Conservation (phyloP, 768 basidiomycete genomes). For the Leccinellum luteum region DNA sequence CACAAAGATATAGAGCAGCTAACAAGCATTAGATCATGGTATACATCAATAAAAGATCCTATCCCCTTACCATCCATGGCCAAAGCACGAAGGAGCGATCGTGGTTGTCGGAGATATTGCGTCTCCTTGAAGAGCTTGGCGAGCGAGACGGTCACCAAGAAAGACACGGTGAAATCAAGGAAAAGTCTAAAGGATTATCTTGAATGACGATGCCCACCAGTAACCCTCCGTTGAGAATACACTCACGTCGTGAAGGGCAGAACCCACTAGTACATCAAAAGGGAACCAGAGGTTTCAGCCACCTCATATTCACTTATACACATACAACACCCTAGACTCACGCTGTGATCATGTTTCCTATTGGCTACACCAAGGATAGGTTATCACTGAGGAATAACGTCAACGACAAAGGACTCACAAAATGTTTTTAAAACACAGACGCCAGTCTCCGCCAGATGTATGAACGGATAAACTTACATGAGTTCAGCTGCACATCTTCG, state of each 20-base stretch:
- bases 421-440: neutral
- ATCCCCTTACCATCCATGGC: slow-evolving; percentile 12
- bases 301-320: neutral
- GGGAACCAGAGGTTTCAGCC: neutral
- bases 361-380: neutral
- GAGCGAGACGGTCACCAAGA: slow-evolving; percentile 1
- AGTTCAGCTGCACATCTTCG: neutral
- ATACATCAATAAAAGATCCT: neutral
- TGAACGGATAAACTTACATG: neutral
- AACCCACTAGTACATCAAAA: neutral
- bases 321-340: neutral
- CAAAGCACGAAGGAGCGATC: neutral
- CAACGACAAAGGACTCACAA: neutral
- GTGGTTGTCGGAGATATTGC: neutral
- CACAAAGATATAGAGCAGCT: neutral
- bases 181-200: neutral
- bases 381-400: neutral
- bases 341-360: rapidly evolving
- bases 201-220: too few species aligned
- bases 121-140: neutral
- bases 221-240: too few species aligned
- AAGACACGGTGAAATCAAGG: neutral
- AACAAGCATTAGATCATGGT: neutral
- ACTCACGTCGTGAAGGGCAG: neutral
- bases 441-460: neutral